These are phyloP conservation scores for Ganoderma sp. DNA, from an alignment of 1,284 basidiomycete species.

Conservation along the genomic window DNA sequence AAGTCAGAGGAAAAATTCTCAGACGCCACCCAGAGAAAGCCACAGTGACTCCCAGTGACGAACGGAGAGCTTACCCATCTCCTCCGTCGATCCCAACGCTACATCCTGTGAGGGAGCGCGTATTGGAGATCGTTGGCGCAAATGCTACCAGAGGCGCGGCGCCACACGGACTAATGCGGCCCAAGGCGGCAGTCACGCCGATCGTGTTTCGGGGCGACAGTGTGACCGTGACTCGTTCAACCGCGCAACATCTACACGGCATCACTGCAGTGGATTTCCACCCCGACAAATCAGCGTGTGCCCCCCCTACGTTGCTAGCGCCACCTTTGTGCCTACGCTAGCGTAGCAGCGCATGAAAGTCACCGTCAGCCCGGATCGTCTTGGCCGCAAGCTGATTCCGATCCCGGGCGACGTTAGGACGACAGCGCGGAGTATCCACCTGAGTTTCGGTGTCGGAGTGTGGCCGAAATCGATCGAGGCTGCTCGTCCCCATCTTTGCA, in stretches of 20 bases:
- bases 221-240: constrained; percentile 36
- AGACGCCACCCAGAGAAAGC: not conserved
- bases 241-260: constrained; percentile 25
- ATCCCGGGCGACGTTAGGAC: not conserved
- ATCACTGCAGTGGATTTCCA: constrained; percentile 33
- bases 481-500: constrained; percentile 28
- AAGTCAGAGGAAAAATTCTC: constrained; percentile 19
- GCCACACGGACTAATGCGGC: constrained; percentile 21
- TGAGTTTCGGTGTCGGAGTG: constrained; percentile 32
- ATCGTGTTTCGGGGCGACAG: constrained; percentile 37
- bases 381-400: constrained; percentile 2
- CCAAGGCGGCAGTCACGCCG: constrained; percentile 29
- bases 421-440: constrained; percentile 20
- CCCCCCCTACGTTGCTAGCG: constrained; percentile 8
- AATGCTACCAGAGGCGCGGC: constrained; percentile 33
- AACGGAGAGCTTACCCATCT: not conserved
- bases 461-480: constrained; percentile 33
- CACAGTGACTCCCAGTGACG: not conserved
- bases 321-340: constrained; percentile 4
- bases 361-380: not conserved
- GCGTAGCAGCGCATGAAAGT: not conserved
- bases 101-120: not conserved
- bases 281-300: constrained; percentile 30
- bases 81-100: not conserved
- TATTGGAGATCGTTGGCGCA: not conserved